Evolutionary conservation across 805 yeast genomes (phyloP).

Genomic region (Grigorovia transvaalensis): DNA sequence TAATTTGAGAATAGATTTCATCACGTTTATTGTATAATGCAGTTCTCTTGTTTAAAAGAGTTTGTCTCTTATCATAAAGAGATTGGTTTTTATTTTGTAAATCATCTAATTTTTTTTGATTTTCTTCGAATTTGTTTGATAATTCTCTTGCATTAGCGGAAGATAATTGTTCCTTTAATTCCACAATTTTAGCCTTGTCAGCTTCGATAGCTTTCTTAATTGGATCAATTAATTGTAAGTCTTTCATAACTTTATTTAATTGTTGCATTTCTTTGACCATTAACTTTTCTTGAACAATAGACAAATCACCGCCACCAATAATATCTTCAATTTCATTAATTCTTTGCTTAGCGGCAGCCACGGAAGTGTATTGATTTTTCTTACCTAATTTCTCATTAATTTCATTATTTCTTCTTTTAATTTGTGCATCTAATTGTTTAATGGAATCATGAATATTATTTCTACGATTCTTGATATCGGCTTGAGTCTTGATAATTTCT

Average conservation of each 20-base stretch:
- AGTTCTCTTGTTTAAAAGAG: slow-evolving; percentile 53
- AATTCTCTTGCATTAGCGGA: slow-evolving; percentile 50
- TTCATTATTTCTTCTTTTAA: slow-evolving; percentile 69
- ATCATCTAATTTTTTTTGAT: slow-evolving; percentile 60
- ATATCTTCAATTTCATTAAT: slow-evolving; percentile 56
- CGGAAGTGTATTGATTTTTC: slow-evolving; percentile 52
- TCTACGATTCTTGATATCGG: slow-evolving; percentile 38
- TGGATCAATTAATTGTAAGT: slow-evolving; percentile 61
- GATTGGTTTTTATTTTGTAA: slow-evolving; percentile 50
- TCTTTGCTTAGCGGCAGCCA: slow-evolving; percentile 60
- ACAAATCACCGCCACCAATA: slow-evolving; percentile 68
- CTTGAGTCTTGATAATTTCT: slow-evolving; percentile 37
- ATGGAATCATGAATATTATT: slow-evolving; percentile 50
- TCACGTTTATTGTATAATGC: slow-evolving; percentile 59
- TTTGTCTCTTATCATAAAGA: slow-evolving; percentile 55
- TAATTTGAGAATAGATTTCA: slow-evolving; percentile 54
- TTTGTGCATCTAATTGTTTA: slow-evolving; percentile 52
- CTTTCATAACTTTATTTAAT: slow-evolving; percentile 72
- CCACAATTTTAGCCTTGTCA: slow-evolving; percentile 66
- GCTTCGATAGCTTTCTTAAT: slow-evolving; percentile 70
- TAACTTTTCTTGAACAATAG: slow-evolving; percentile 85
- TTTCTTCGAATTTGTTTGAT: slow-evolving; percentile 55
- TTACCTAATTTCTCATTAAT: slow-evolving; percentile 41
- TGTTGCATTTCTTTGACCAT: slow-evolving; percentile 74
- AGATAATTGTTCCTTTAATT: slow-evolving; percentile 57